A percentile compares a stretch with the other conserved stretches of the same genome.
These are phyloP conservation scores for Ganoderma multipileum DNA, from an alignment of 1,284 basidiomycete species.

Conservation along the genomic window DNA sequence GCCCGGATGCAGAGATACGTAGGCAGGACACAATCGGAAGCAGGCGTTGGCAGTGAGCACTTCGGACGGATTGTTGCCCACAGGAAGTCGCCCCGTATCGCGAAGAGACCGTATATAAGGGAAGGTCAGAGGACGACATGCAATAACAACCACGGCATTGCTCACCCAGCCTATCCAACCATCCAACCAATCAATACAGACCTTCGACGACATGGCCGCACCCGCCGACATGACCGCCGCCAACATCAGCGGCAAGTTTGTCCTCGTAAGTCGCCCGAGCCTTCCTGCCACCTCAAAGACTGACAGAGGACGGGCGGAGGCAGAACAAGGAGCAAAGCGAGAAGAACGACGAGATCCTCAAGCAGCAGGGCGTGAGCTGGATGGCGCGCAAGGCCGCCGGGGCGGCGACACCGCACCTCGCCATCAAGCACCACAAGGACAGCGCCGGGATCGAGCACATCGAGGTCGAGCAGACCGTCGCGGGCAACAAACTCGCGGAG, in stretches of 20 bases:
- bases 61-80: neutral
- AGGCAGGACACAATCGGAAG: no score
- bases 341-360: conserved; percentile 2
- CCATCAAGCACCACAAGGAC: conserved; percentile 1
- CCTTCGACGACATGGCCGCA: neutral
- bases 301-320: neutral
- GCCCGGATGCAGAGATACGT: neutral
- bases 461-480: neutral
- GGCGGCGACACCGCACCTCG: neutral
- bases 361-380: conserved; percentile 5
- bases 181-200: neutral
- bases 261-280: neutral
- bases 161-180: neutral
- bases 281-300: neutral
- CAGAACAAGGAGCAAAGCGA: neutral
- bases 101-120: neutral
- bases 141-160: neutral
- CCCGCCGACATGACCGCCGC: conserved; percentile 5
- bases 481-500: neutral
- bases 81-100: neutral
- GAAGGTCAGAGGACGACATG: neutral
- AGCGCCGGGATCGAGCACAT: neutral
- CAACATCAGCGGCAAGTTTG: conserved; percentile 6
- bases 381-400: neutral
- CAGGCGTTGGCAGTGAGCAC: neutral